phyloP scores from a whole-genome alignment of 2,329 filamentous ascomycete genomes.

The Fusarium bulbicola region DNA sequence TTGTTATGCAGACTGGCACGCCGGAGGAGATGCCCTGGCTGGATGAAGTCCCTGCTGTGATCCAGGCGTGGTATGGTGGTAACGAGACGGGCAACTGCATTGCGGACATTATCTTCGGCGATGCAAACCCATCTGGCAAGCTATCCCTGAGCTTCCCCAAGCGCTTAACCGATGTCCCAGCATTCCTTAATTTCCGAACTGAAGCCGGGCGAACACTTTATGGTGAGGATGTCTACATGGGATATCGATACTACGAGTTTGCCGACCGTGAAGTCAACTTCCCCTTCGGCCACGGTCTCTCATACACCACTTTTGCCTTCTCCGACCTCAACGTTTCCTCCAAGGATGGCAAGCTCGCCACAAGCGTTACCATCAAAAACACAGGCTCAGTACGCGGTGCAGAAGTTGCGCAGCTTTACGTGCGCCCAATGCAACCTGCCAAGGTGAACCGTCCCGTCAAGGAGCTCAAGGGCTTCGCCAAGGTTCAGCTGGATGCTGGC shows the following conservation, averaged over 20 bases:
- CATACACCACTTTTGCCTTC: slow-evolving; percentile 75
- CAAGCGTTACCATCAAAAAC: slow-evolving; percentile 67
- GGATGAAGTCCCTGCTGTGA: slow-evolving; percentile 62
- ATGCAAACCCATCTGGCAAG: slow-evolving; percentile 78
- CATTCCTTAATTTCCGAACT: slow-evolving; percentile 77
- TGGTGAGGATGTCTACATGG: slow-evolving; percentile 82
- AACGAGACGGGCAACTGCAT: slow-evolving; percentile 86
- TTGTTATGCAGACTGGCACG: slow-evolving; percentile 82
- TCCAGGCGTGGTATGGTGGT: slow-evolving; percentile 89
- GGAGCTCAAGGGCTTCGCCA: slow-evolving; percentile 72
- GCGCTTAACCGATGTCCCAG: slow-evolving; percentile 74
- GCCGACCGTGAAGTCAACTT: slow-evolving; percentile 73
- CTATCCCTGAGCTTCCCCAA: slow-evolving; percentile 78
- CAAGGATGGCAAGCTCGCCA: slow-evolving; percentile 57
- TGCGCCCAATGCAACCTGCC: slow-evolving; percentile 60
- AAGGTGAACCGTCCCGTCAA: slow-evolving; percentile 66
- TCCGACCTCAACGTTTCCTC: slow-evolving; percentile 59
- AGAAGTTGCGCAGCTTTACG: slow-evolving; percentile 67
- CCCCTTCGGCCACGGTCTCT: slow-evolving; percentile 82
- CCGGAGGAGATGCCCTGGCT: slow-evolving; percentile 79
- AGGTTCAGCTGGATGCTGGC: slow-evolving; percentile 69
- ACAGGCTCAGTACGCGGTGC: slow-evolving; percentile 63
- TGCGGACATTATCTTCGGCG: slow-evolving; percentile 79
- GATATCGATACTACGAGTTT: slow-evolving; percentile 83
- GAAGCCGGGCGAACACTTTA: slow-evolving; percentile 79